phyloP scores from a whole-genome alignment of 371 early-diverging fungal species.

The Mucor circinelloides region DNA sequence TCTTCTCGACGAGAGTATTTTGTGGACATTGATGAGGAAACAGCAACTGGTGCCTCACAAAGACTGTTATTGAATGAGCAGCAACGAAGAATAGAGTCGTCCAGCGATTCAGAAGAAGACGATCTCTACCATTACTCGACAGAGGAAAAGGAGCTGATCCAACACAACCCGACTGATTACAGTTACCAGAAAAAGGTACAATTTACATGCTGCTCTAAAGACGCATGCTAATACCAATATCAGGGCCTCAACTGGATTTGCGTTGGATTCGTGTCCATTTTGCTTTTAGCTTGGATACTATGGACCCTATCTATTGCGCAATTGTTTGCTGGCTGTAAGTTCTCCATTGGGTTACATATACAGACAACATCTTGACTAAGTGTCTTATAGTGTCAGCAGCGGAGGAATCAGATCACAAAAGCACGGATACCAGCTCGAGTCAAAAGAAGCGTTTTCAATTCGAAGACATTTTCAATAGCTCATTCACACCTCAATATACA shows the following conservation, averaged over 20 bases:
- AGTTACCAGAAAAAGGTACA: conserved; percentile 14
- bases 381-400: conserved; percentile 1
- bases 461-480: conserved; percentile 54
- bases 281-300: conserved; percentile 21
- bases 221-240: background rate
- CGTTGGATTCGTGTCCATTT: conserved; percentile 21
- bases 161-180: background rate
- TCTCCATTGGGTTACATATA: background rate
- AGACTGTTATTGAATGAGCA: background rate
- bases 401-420: background rate
- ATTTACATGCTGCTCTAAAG: background rate
- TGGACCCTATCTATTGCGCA: conserved; percentile 35
- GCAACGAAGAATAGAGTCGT: background rate
- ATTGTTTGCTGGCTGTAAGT: conserved; percentile 14
- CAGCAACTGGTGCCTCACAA: background rate
- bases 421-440: background rate
- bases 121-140: background rate
- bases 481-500: conserved; percentile 43
- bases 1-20: conserved; percentile 15
- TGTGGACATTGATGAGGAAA: conserved; percentile 16
- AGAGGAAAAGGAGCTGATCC: conserved; percentile 1
- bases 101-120: conserved; percentile 5
- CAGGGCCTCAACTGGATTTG: conserved; percentile 29
- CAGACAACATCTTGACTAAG: background rate
- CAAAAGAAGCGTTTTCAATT: conserved; percentile 30